phyloP scores from a whole-genome alignment of 2,329 filamentous ascomycete species.

The Mollisiaceae sp. region DNA sequence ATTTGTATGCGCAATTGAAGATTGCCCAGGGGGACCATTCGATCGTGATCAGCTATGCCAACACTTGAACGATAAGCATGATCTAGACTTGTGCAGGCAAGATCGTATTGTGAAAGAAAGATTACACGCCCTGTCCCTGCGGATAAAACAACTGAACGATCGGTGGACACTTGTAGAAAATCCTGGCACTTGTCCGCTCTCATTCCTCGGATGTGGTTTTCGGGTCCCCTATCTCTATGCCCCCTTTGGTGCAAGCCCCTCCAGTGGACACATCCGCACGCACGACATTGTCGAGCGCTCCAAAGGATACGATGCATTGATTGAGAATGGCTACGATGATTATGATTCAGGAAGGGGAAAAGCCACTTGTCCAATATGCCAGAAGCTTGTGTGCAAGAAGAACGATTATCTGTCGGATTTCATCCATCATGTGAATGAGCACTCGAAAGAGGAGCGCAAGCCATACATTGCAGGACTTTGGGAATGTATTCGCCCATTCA shows the following conservation, averaged over 20 bases:
- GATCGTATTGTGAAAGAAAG: not conserved
- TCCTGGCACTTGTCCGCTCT: constrained; percentile 15
- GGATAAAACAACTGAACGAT: constrained; percentile 5
- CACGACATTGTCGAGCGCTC: constrained; percentile 20
- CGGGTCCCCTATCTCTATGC: not conserved
- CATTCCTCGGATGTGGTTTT: constrained; percentile 20
- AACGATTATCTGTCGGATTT: fast-evolving
- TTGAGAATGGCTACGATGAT: not conserved
- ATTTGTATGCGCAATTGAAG: constrained; percentile 19
- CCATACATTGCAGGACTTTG: not conserved
- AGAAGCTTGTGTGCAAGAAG: not conserved
- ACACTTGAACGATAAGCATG: constrained; percentile 8
- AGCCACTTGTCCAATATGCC: constrained; percentile 12
- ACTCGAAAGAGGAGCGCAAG: constrained; percentile 5
- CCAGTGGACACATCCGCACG: not conserved
- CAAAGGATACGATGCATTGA: constrained; percentile 14
- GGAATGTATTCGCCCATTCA: not conserved
- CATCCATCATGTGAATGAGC: not conserved
- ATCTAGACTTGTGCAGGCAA: not conserved
- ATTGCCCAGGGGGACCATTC: constrained; percentile 18
- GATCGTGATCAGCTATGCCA: constrained; percentile 8
- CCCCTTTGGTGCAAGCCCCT: not conserved
- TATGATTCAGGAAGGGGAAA: fast-evolving
- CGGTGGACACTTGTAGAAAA: constrained; percentile 6
- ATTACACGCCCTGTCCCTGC: not conserved